phyloP scores from a whole-genome alignment of 106 monocot genomes.

The Dactylorhiza incarnata region DNA sequence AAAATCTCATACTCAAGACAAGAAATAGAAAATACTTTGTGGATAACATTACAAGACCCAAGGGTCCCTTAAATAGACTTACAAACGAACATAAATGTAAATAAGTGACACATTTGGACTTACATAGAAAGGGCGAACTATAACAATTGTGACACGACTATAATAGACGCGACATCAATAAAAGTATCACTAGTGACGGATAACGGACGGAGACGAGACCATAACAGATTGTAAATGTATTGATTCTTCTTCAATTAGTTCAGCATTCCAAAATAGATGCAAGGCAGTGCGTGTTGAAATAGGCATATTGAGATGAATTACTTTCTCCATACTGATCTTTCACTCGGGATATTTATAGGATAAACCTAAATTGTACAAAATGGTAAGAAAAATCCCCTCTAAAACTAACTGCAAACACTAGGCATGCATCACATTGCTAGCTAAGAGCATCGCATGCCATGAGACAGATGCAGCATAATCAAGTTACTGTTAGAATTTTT shows the following conservation, averaged over 20 bases:
- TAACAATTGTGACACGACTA: no score
- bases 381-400: not conserved
- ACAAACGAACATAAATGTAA: no score
- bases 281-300: not conserved
- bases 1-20: no score
- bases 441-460: not conserved
- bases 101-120: no score
- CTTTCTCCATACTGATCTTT: not conserved
- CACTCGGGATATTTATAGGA: not conserved
- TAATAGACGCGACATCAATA: no score
- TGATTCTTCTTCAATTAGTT: not conserved
- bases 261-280: not conserved
- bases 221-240: not conserved
- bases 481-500: not conserved
- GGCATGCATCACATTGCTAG: not conserved
- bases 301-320: not conserved
- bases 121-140: no score
- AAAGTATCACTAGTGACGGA: no score
- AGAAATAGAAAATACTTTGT: no score
- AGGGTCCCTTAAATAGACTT: no score
- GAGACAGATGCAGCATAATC: not conserved
- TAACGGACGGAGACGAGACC: no score
- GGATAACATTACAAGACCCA: no score
- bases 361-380: not conserved
- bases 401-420: not conserved